A percentile compares a stretch with the other conserved stretches of the same genome.
These are phyloP conservation scores for Plasmodium adleri DNA, from an alignment of 169 alveolate species.

Conservation along the genomic window DNA sequence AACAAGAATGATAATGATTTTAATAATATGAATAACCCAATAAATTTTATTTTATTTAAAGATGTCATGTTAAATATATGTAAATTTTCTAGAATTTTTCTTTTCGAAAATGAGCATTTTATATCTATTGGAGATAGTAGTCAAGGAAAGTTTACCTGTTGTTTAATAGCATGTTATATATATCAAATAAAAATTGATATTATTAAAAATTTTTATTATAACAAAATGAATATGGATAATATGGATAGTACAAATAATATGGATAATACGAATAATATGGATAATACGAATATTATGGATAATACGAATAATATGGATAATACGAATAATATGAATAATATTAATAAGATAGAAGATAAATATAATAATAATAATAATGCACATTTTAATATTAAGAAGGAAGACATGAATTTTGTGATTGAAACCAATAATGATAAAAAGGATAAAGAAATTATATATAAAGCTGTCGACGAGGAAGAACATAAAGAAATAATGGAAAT, in stretches of 20 bases:
- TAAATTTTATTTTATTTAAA: conserved; percentile 71
- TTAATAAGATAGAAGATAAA: neutral
- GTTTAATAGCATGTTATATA: conserved; percentile 74
- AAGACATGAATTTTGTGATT: neutral
- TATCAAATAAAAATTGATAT: conserved; percentile 72
- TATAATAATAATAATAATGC: neutral
- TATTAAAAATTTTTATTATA: conserved; percentile 68
- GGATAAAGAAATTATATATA: neutral
- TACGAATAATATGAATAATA: neutral
- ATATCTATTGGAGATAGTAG: conserved; percentile 76
- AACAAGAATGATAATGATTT: conserved; percentile 73
- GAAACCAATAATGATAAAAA: neutral
- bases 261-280: neutral
- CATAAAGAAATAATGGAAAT: neutral
- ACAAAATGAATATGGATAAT: conserved; percentile 3
- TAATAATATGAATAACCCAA: conserved; percentile 37
- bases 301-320: neutral
- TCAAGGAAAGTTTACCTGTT: conserved; percentile 60
- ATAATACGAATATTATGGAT: neutral
- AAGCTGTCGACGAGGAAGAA: neutral
- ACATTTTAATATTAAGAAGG: neutral
- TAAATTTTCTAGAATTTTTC: conserved; percentile 72
- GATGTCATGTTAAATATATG: conserved; percentile 75
- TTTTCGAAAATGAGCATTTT: conserved; percentile 76
- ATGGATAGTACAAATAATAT: neutral